phyloP scores from a whole-genome alignment of 2,329 filamentous ascomycete species.

The Exophiala dermatitidis region DNA sequence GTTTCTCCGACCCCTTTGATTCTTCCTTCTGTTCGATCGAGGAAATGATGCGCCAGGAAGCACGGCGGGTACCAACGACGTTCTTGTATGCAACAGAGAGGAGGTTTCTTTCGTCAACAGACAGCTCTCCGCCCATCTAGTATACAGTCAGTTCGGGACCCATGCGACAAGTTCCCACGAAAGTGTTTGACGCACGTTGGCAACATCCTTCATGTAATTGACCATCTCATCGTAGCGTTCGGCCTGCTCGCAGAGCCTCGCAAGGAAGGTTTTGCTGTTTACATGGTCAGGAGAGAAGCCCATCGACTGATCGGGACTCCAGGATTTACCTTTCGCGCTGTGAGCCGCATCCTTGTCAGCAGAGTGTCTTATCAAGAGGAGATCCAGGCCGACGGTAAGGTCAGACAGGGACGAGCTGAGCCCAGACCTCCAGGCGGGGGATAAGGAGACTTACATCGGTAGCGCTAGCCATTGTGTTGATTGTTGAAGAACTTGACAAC shows the following conservation, averaged over 20 bases:
- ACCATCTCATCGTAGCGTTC: constrained; percentile 99
- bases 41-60: constrained; percentile 98
- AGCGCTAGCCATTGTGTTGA: constrained; percentile 52
- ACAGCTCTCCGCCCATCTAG: constrained; percentile 60
- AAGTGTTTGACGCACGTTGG: constrained; percentile 58
- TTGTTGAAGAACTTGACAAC: constrained; percentile 9
- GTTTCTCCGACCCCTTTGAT: constrained; percentile 94
- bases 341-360: constrained; percentile 32
- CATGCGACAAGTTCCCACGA: neutral
- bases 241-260: constrained; percentile 99
- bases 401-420: constrained; percentile 29
- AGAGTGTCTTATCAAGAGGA: constrained; percentile 36
- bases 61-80: constrained; percentile 94
- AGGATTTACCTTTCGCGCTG: constrained; percentile 62
- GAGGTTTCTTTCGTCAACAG: constrained; percentile 73
- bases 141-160: constrained; percentile 19
- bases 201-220: constrained; percentile 99
- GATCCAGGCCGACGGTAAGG: constrained; percentile 30
- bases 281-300: constrained; percentile 33
- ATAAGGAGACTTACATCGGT: constrained; percentile 50
- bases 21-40: constrained; percentile 99
- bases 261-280: constrained; percentile 96
- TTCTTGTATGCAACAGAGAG: constrained; percentile 99
- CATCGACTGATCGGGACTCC: constrained; percentile 18
- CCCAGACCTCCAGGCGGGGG: constrained; percentile 5